Conservation (phyloP, 441 rosid genomes). For the Brassica balearica region DNA sequence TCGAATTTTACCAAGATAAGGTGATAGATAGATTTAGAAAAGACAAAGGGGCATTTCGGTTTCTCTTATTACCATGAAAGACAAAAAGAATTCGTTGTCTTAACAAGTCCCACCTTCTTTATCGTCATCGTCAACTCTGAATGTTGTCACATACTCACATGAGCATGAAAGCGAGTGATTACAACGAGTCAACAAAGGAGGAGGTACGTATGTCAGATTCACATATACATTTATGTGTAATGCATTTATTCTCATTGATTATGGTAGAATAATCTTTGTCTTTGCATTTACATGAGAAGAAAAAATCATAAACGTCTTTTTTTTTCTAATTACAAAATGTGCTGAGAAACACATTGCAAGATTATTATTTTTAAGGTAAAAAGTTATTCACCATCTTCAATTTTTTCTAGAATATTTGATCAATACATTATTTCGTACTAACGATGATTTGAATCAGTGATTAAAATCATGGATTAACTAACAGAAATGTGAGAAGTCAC, state of each 20-base stretch:
- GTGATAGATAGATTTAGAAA: not conserved
- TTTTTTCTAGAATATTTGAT: not conserved
- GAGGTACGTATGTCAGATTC: not conserved
- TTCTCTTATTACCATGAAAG: no score
- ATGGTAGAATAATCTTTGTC: not conserved
- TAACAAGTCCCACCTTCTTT: slow-evolving; percentile 15
- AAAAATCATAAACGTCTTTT: not conserved
- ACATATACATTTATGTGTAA: not conserved
- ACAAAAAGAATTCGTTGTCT: not conserved
- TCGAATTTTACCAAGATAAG: not conserved
- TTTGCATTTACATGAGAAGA: not conserved
- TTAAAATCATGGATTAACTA: not conserved
- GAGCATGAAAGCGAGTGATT: not conserved
- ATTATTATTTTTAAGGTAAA: not conserved
- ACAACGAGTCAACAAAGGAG: not conserved
- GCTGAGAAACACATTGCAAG: not conserved
- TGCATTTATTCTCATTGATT: not conserved
- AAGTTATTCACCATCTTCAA: not conserved
- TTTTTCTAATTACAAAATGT: not conserved
- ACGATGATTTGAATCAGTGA: not conserved
- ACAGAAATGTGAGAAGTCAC: not conserved
- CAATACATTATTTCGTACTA: not conserved
- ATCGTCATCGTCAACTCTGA: slow-evolving; percentile 1
- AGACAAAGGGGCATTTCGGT: no score
- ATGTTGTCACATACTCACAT: not conserved